Conservation (phyloP, 2,329 filamentous ascomycete species). For the Alternaria sp. region DNA sequence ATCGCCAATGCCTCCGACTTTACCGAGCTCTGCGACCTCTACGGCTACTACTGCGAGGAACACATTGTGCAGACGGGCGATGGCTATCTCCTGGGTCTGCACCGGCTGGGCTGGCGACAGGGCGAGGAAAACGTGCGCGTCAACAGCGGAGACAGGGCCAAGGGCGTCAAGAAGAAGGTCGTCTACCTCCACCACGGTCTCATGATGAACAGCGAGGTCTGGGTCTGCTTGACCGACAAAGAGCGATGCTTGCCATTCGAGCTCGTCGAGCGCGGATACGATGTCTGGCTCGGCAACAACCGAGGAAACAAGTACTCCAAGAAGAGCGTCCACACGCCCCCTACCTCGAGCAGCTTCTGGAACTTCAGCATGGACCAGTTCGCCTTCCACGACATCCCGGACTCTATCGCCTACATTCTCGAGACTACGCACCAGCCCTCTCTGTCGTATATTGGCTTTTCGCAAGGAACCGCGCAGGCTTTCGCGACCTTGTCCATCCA, state of each 20-base stretch:
- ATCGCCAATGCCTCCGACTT: conserved; percentile 91
- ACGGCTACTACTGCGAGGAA: conserved; percentile 92
- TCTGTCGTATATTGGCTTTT: conserved; percentile 95
- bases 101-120: conserved; percentile 81
- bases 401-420: conserved; percentile 91
- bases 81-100: conserved; percentile 89
- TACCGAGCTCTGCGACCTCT: conserved; percentile 88
- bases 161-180: conserved; percentile 74
- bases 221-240: conserved; percentile 89
- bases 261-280: conserved; percentile 87
- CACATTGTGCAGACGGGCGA: conserved; percentile 94
- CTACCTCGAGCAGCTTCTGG: conserved; percentile 83
- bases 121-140: conserved; percentile 81
- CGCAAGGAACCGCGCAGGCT: conserved; percentile 94
- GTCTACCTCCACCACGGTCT: conserved; percentile 95
- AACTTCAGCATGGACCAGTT: conserved; percentile 99
- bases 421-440: conserved; percentile 81
- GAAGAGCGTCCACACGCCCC: conserved; percentile 79
- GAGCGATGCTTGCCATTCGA: conserved; percentile 87
- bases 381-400: conserved; percentile 94
- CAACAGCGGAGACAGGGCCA: conserved; percentile 69
- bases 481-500: conserved; percentile 94
- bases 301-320: conserved; percentile 99
- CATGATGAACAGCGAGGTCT: conserved; percentile 98
- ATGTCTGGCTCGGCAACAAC: conserved; percentile 98